A percentile compares a stretch with the other conserved stretches of the same genome.
Conservation (phyloP, 306 rosid species). For the Ochetophila trinervis region DNA sequence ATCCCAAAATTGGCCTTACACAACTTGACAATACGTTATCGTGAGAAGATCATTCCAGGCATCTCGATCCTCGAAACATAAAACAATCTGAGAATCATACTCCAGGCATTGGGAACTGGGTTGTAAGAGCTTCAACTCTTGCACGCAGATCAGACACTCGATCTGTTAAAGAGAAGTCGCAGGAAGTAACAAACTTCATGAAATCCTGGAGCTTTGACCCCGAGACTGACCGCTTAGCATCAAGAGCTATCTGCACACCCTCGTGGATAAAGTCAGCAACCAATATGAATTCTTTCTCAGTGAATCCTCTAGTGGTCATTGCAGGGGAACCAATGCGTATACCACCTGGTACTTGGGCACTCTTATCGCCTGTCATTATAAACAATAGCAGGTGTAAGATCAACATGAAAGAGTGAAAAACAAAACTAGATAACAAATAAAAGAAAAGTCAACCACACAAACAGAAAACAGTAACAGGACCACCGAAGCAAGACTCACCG, state of each 20-base stretch:
- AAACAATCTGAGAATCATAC: constrained; percentile 28
- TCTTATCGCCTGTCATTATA: constrained; percentile 60
- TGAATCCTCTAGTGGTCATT: constrained; percentile 91
- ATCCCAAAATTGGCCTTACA: too few species aligned
- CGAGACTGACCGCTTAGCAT: constrained; percentile 56
- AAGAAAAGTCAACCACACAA: not conserved
- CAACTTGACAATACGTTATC: too few species aligned
- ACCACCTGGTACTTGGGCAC: constrained; percentile 89
- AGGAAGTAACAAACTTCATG: constrained; percentile 53
- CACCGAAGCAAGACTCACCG: constrained; percentile 41
- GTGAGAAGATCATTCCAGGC: too few species aligned
- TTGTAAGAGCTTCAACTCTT: constrained; percentile 79
- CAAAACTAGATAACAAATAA: not conserved
- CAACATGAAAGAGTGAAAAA: constrained; percentile 9
- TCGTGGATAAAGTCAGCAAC: constrained; percentile 79
- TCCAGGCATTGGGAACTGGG: constrained; percentile 80
- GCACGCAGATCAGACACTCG: constrained; percentile 51
- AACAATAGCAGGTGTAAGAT: constrained; percentile 11
- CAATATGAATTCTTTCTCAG: constrained; percentile 60
- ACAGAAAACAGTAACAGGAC: not conserved
- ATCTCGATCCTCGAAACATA: too few species aligned
- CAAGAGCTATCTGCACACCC: constrained; percentile 68
- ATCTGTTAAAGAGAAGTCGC: constrained; percentile 55
- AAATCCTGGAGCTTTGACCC: constrained; percentile 89
- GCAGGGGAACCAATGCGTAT: constrained; percentile 98